phyloP scores from a whole-genome alignment of 768 basidiomycete genomes.

The Trametes maxima region DNA sequence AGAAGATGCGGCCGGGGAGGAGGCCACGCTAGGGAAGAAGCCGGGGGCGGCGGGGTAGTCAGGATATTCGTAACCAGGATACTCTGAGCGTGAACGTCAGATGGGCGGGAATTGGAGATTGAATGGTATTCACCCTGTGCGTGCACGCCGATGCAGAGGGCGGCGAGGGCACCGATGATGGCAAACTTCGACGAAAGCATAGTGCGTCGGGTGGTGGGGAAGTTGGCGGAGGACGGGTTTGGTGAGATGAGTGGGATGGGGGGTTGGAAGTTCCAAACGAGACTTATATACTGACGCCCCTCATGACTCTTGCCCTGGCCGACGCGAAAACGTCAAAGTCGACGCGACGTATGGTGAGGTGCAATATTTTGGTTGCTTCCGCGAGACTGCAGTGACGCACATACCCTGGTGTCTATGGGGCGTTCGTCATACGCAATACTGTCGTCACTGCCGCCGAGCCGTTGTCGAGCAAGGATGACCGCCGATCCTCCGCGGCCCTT shows the following conservation, averaged over 20 bases:
- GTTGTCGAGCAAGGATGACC: too few relatives aligned
- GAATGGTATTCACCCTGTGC: neutral
- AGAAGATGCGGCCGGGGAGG: too few relatives aligned
- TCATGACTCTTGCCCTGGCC: too few relatives aligned
- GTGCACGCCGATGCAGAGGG: conserved; percentile 6
- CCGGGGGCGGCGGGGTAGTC: neutral
- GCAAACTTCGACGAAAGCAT: conserved; percentile 11
- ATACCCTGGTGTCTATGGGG: too few relatives aligned
- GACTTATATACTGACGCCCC: neutral
- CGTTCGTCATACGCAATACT: too few relatives aligned
- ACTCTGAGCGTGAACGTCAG: neutral
- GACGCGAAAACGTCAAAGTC: too few relatives aligned
- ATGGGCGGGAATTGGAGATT: neutral
- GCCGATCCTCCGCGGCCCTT: too few relatives aligned
- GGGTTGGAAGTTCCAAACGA: neutral
- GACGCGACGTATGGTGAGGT: too few relatives aligned
- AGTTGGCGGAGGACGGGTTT: neutral
- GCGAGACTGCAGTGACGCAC: too few relatives aligned
- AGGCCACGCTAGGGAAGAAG: neutral
- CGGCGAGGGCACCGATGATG: conserved; percentile 2
- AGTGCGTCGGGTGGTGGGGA: neutral
- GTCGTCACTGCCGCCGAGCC: too few relatives aligned
- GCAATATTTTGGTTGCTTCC: too few relatives aligned
- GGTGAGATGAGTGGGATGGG: neutral
- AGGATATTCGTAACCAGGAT: conserved; percentile 5